Evolutionary conservation across 768 basidiomycete genomes (phyloP).

Genomic region (Hemileccinum impolitum): DNA sequence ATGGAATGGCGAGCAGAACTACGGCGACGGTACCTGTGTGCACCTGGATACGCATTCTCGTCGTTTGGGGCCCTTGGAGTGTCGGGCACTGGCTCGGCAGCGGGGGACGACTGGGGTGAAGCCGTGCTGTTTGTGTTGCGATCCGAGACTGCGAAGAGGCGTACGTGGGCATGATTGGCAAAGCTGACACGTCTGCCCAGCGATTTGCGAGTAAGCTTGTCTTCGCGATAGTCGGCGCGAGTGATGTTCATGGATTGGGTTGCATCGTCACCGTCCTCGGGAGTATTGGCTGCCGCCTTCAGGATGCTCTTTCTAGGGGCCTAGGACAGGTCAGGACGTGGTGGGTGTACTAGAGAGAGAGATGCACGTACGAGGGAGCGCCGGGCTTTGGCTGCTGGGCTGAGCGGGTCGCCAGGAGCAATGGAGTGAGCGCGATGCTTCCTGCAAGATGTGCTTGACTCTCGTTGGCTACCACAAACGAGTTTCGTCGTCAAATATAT

Average conservation of each 20-base stretch:
- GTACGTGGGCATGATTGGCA: constrained; percentile 62
- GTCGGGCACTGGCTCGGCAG: constrained; percentile 18
- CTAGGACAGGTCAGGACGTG: constrained; percentile 33
- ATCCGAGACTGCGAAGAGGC: constrained; percentile 53
- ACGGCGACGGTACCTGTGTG: constrained; percentile 43
- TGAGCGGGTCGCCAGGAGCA: constrained; percentile 68
- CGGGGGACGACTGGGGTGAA: constrained; percentile 48
- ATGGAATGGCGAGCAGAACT: constrained; percentile 59
- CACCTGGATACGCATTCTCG: constrained; percentile 70
- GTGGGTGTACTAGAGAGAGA: neutral
- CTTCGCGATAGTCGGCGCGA: constrained; percentile 48
- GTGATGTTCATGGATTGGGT: constrained; percentile 64
- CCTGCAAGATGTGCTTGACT: constrained; percentile 44
- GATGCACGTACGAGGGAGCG: constrained; percentile 55
- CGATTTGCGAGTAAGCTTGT: constrained; percentile 62
- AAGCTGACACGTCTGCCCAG: constrained; percentile 79
- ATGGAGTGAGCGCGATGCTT: constrained; percentile 71
- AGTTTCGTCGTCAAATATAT: constrained; percentile 71
- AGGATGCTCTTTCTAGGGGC: constrained; percentile 78
- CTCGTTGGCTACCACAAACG: constrained; percentile 62
- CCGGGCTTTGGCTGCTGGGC: constrained; percentile 66
- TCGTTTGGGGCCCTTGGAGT: constrained; percentile 37
- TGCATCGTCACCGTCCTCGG: constrained; percentile 40
- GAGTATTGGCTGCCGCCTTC: constrained; percentile 52
- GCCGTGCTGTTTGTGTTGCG: constrained; percentile 43